Evolutionary conservation across 1,284 basidiomycete species (phyloP).

Genomic region (Schizophyllum amplum): DNA sequence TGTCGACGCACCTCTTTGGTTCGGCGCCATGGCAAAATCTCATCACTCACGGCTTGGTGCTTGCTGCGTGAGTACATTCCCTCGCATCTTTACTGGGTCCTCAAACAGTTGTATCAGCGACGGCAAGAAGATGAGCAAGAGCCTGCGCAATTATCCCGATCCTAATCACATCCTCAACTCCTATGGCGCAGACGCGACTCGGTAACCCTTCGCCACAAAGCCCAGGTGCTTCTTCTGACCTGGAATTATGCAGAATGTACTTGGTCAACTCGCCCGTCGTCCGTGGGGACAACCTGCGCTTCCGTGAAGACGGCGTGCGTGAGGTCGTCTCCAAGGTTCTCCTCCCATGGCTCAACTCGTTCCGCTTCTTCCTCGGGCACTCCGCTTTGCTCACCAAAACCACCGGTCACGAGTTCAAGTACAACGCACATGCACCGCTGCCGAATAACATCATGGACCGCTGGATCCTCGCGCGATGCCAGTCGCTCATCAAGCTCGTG

Average conservation of each 20-base stretch:
- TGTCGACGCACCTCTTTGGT: constrained; percentile 92
- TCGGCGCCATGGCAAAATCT: constrained; percentile 98
- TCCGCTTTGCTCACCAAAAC: constrained; percentile 84
- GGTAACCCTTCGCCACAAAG: constrained; percentile 36
- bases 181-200: constrained; percentile 94
- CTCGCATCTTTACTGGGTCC: neutral
- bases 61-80: constrained; percentile 67
- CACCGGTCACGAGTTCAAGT: constrained; percentile 74
- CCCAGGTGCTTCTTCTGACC: neutral
- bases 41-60: constrained; percentile 92
- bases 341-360: constrained; percentile 98
- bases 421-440: constrained; percentile 80
- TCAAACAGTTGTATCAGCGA: constrained; percentile 44
- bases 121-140: constrained; percentile 99
- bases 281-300: constrained; percentile 94
- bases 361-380: constrained; percentile 99
- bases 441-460: constrained; percentile 96
- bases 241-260: constrained; percentile 64
- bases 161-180: constrained; percentile 86
- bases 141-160: constrained; percentile 97
- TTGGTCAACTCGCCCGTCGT: constrained; percentile 99
- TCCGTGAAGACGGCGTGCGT: constrained; percentile 97
- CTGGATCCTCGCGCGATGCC: constrained; percentile 97
- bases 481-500: constrained; percentile 91
- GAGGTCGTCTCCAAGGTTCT: constrained; percentile 94